Conservation (phyloP, 2,329 filamentous ascomycete species). For the Claviceps africana region DNA sequence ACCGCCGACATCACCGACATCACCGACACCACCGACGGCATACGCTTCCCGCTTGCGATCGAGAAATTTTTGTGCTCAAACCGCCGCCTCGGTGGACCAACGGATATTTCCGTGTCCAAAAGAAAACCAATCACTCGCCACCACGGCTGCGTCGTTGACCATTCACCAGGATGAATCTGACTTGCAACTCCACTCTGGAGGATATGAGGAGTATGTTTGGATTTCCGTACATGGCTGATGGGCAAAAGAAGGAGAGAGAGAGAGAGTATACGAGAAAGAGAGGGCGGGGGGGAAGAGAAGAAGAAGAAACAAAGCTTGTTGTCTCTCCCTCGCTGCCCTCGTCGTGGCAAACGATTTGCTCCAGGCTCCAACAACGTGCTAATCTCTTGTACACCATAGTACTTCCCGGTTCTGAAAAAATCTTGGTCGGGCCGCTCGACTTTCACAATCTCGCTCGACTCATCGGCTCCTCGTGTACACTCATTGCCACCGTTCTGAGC, state of each 20-base stretch:
- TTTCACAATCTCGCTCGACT: slow-evolving; percentile 42
- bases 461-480: slow-evolving; percentile 32
- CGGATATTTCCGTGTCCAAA: background rate
- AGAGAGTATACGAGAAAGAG: background rate
- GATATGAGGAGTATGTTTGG: slow-evolving; percentile 26
- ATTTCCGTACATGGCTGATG: background rate
- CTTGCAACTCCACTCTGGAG: slow-evolving; percentile 30
- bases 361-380: background rate
- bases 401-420: slow-evolving; percentile 29
- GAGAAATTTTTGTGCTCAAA: background rate
- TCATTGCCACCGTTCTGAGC: slow-evolving; percentile 38
- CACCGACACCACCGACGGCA: background rate
- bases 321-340: background rate
- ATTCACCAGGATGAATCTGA: slow-evolving; percentile 21
- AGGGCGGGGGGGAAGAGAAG: background rate
- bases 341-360: background rate
- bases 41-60: background rate
- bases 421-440: slow-evolving; percentile 33
- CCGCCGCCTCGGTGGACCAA: slow-evolving; percentile 1
- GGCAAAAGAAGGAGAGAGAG: background rate
- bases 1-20: too few relatives aligned
- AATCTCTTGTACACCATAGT: slow-evolving; percentile 17
- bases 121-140: background rate
- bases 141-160: background rate
- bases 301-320: background rate